Base-by-base conservation (phyloP, 179 eudicot genomes). In the Nepenthes alata region DNA sequence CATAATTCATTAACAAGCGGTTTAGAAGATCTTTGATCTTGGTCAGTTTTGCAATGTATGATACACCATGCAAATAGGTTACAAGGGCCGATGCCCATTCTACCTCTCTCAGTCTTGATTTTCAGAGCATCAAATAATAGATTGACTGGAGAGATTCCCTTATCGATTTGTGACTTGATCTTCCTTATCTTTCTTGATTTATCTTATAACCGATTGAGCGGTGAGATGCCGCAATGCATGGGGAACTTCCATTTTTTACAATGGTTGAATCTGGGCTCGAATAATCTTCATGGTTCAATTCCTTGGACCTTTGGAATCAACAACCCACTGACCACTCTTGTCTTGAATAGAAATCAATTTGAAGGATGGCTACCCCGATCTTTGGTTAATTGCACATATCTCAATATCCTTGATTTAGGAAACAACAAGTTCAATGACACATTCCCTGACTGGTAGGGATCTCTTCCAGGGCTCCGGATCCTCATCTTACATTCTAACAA, bases 151-250 rank as follows among this genome's bases (percentile, higher is more conserved):
- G 3, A 47, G 2, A 57, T 68, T 61, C 8, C 34, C n/a, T 11
- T 60, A 12, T 53, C 71, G 0, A 14, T 70, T 34, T 68, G 71
- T 56, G 66, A 65, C 14, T 64, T 58, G 36, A 62, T 52, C 5
- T 1, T 8, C 2, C 57, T 72, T 0, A 0, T 0, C n/a, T 12
- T 53, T 35, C 60, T 72, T 4, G 74, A 72, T 53, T 35, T 75
- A n/a, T 68, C 75, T 13, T 47, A 57, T 51, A 71, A 68, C 50
- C 47, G 35, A 53, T 70, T 76, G 25, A 8, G 15, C 8, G 80
- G 80, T 8, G 37, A 53, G 2, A 9, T 72, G 11, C 74, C 76
- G 11, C 13, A 65, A 6, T 76, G 71, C 36, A 35, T 72, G 3
- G 65, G 55, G 11, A 58, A 50, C 50, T 5, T 60, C 3, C 49